Conservation (phyloP, 1,284 basidiomycete species). For the Porodaedalea pini region DNA sequence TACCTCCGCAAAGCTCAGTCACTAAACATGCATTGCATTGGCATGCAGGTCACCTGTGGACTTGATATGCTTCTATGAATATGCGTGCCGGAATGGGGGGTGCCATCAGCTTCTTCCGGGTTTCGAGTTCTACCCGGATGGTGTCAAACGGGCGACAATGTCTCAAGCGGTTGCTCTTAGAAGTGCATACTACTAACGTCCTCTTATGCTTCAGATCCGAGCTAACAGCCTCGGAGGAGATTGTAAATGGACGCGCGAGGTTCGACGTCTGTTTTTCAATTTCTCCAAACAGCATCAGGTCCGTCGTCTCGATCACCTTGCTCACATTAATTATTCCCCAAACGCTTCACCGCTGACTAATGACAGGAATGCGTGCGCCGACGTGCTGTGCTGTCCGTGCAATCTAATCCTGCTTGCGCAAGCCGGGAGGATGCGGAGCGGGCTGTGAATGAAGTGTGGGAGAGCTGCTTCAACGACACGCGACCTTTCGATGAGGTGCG, state of each 20-base stretch:
- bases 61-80: no score
- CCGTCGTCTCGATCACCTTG: slow-evolving; percentile 24
- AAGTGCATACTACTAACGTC: background rate
- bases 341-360: background rate
- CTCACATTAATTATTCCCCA: slow-evolving; percentile 11
- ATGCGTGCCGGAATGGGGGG: background rate
- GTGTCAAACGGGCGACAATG: no score
- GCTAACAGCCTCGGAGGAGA: slow-evolving; percentile 93
- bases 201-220: slow-evolving; percentile 65
- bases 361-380: slow-evolving; percentile 83
- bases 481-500: slow-evolving; percentile 93
- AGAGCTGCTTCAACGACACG: slow-evolving; percentile 93
- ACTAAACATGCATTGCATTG: no score
- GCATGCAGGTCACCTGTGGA: no score
- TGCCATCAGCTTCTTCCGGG: background rate
- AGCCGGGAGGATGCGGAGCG: slow-evolving; percentile 75
- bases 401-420: slow-evolving; percentile 78
- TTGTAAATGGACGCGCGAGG: slow-evolving; percentile 80
- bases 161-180: no score
- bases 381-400: slow-evolving; percentile 80
- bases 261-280: slow-evolving; percentile 68
- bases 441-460: slow-evolving; percentile 95
- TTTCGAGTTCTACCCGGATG: no score
- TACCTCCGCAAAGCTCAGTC: no score
- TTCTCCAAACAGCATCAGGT: slow-evolving; percentile 96